Conservation (phyloP, 495 filamentous ascomycete species). For the Neurospora pannonica region DNA sequence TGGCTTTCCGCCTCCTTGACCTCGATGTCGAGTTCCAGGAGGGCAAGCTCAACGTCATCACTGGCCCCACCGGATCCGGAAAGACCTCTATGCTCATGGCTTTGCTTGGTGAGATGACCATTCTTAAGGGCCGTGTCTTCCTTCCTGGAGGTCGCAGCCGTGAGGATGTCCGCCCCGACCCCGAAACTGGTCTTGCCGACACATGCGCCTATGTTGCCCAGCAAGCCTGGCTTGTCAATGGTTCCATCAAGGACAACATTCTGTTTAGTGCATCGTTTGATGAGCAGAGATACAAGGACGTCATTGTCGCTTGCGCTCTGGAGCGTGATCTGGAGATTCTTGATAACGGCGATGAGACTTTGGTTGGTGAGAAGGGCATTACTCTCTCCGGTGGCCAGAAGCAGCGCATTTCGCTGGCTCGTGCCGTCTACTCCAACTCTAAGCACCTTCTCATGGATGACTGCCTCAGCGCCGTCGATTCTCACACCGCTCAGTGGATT, state of each 20-base stretch:
- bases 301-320: slow-evolving; percentile 86
- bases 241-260: slow-evolving; percentile 93
- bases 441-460: slow-evolving; percentile 88
- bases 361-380: slow-evolving; percentile 97
- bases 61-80: slow-evolving; percentile 86
- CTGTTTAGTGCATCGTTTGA: slow-evolving; percentile 79
- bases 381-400: slow-evolving; percentile 96
- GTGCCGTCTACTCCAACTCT: slow-evolving; percentile 87
- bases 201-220: slow-evolving; percentile 96
- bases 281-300: slow-evolving; percentile 74
- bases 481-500: slow-evolving; percentile 97
- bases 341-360: slow-evolving; percentile 83
- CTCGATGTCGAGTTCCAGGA: slow-evolving; percentile 67
- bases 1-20: slow-evolving; percentile 75
- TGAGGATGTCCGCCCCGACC: slow-evolving; percentile 71
- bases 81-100: slow-evolving; percentile 97
- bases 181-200: slow-evolving; percentile 79
- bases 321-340: slow-evolving; percentile 88
- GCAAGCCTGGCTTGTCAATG: slow-evolving; percentile 96
- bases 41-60: slow-evolving; percentile 79
- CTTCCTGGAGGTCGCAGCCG: slow-evolving; percentile 75
- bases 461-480: slow-evolving; percentile 96
- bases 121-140: slow-evolving; percentile 69
- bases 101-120: slow-evolving; percentile 91
- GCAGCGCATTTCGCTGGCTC: slow-evolving; percentile 89